Percentiles rank a stretch among this genome's conserved stretches.
Evolutionary conservation across 2,329 filamentous ascomycete species (phyloP).

Genomic region (Pyricularia grisea): DNA sequence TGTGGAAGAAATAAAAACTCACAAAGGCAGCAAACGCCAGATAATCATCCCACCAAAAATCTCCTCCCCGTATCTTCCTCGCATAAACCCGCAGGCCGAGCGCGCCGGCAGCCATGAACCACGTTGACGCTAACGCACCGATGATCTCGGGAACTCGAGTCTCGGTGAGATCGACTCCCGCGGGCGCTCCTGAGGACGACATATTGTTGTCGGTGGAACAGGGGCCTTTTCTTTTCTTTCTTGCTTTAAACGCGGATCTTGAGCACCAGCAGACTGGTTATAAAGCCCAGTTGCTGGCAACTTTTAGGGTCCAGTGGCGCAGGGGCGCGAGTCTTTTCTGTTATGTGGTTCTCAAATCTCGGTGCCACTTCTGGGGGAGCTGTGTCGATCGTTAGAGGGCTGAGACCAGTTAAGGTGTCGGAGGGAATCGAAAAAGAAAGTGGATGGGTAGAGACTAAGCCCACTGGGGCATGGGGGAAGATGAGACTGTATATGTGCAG

Average conservation of each 20-base stretch:
- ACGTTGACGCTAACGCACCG: not conserved
- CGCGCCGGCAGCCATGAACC: not conserved
- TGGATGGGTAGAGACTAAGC: not conserved
- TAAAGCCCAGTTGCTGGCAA: too few species aligned
- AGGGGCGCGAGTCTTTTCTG: too few species aligned
- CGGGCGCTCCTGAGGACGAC: not conserved
- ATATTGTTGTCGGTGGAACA: not conserved
- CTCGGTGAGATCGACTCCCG: not conserved
- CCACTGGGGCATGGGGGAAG: not conserved
- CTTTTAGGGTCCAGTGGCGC: too few species aligned
- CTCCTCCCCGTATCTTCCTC: not conserved
- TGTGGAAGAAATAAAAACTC: not conserved
- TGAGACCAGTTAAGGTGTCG: too few species aligned
- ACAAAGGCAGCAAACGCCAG: not conserved
- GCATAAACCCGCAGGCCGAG: not conserved
- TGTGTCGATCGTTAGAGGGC: too few species aligned
- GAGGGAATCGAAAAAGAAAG: not conserved
- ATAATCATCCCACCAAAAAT: not conserved
- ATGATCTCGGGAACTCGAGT: not conserved
- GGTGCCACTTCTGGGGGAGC: too few species aligned
- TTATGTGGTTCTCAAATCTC: too few species aligned
- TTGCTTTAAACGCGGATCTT: too few species aligned
- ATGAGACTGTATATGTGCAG: too few species aligned
- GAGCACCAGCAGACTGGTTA: too few species aligned
- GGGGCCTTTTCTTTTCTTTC: too few species aligned